Evolutionary conservation across 495 filamentous ascomycete genomes (phyloP).

Genomic region (Pyronema domesticum): DNA sequence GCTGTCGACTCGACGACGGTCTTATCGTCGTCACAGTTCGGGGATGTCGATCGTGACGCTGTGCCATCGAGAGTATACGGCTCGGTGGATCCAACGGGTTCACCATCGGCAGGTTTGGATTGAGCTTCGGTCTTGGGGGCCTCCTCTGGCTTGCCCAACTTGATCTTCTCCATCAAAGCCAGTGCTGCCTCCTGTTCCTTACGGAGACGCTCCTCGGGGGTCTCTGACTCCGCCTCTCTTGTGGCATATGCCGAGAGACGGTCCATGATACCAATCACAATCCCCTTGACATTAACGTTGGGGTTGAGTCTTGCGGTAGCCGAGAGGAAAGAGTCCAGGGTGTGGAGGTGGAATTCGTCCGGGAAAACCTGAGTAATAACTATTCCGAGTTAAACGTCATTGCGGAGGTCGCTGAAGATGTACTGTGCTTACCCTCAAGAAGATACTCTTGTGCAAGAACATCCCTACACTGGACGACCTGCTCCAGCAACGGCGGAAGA

Average conservation of each 20-base stretch:
- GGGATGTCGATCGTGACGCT: not conserved
- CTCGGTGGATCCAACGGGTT: not conserved
- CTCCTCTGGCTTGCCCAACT: slow-evolving; percentile 34
- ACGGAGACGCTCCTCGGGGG: slow-evolving; percentile 50
- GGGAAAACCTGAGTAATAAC: slow-evolving; percentile 98
- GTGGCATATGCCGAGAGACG: slow-evolving; percentile 81
- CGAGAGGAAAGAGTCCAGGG: slow-evolving; percentile 78
- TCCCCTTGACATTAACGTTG: slow-evolving; percentile 92
- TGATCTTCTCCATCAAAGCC: slow-evolving; percentile 57
- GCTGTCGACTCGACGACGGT: slow-evolving; percentile 18
- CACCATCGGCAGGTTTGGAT: too few relatives aligned
- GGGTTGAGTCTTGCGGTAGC: slow-evolving; percentile 84
- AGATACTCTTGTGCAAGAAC: slow-evolving; percentile 95
- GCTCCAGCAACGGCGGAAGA: slow-evolving; percentile 72
- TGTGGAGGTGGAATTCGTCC: slow-evolving; percentile 94
- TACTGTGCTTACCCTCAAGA: slow-evolving; percentile 47
- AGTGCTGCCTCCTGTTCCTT: slow-evolving; percentile 69
- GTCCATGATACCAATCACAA: slow-evolving; percentile 96
- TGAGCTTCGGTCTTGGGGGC: slow-evolving; percentile 18
- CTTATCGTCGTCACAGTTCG: slow-evolving; percentile 29
- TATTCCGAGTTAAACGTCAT: slow-evolving; percentile 23
- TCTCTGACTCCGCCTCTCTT: slow-evolving; percentile 59
- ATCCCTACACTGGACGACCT: slow-evolving; percentile 95
- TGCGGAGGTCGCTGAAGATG: slow-evolving; percentile 15
- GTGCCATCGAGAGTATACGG: slow-evolving; percentile 2